phyloP scores from a whole-genome alignment of 441 rosid genomes.

The Adansonia rubrostipa region DNA sequence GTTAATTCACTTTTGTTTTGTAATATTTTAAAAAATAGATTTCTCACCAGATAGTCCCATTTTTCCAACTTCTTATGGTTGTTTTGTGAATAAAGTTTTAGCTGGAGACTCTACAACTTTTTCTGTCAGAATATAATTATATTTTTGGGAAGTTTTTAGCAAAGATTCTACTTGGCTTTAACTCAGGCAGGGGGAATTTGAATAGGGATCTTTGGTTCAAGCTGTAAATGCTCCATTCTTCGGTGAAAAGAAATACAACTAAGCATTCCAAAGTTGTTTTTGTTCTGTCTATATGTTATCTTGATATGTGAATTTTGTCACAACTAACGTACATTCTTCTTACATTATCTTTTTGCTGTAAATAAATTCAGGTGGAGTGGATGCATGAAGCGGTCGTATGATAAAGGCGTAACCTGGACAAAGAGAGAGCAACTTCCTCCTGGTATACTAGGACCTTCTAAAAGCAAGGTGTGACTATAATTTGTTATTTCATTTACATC shows the following conservation, averaged over 20 bases:
- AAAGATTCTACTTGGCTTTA: too few relatives aligned
- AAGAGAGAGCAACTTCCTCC: conserved; percentile 89
- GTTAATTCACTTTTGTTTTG: background rate
- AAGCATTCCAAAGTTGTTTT: too few relatives aligned
- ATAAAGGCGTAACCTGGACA: conserved; percentile 73
- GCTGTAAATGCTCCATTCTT: too few relatives aligned
- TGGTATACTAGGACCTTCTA: conserved; percentile 84
- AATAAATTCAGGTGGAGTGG: conserved; percentile 77
- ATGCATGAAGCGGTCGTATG: conserved; percentile 82
- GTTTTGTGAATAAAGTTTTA: too few relatives aligned
- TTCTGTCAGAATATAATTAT: too few relatives aligned
- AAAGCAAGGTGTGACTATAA: conserved; percentile 67
- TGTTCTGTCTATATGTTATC: too few relatives aligned
- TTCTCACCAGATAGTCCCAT: background rate
- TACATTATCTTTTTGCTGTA: conserved; percentile 11
- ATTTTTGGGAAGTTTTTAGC: too few relatives aligned
- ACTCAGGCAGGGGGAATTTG: too few relatives aligned
- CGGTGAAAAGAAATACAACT: too few relatives aligned
- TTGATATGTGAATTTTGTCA: background rate
- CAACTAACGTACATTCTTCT: background rate
- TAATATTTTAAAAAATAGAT: background rate
- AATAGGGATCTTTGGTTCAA: too few relatives aligned
- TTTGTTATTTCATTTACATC: background rate
- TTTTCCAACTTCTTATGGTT: too few relatives aligned
- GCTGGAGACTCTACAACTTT: too few relatives aligned